These are phyloP conservation scores for Anacardium occidentale DNA, from an alignment of 345 rosid species.

Conservation along the genomic window DNA sequence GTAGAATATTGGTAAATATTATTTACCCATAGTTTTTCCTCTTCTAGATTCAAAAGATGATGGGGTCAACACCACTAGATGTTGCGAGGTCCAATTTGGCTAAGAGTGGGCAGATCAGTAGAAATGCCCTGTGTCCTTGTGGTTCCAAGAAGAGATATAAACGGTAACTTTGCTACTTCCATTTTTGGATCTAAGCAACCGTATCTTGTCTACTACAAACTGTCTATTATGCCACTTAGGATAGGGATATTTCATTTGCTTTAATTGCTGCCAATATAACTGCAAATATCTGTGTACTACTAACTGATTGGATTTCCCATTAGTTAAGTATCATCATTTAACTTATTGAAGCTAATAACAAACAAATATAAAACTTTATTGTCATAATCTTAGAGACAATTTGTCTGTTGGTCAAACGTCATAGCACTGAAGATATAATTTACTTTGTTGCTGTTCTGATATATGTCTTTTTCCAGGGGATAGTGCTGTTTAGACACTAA, in stretches of 20 bases:
- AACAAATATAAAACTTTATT: not conserved
- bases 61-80: constrained; percentile 87
- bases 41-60: constrained; percentile 75
- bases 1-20: not conserved
- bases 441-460: not conserved
- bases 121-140: constrained; percentile 91
- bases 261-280: not conserved
- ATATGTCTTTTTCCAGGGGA: not conserved
- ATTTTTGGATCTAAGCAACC: not conserved
- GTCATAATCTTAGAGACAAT: not conserved
- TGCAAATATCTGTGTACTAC: not conserved
- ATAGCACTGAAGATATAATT: not conserved
- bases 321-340: not conserved
- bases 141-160: constrained; percentile 98
- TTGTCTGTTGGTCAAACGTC: not conserved
- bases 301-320: not conserved
- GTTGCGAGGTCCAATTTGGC: constrained; percentile 84
- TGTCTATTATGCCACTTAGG: not conserved
- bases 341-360: not conserved
- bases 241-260: not conserved
- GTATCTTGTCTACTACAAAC: too few species aligned
- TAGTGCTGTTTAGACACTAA: not conserved
- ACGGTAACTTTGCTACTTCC: constrained; percentile 42
- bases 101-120: constrained; percentile 89
- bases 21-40: constrained; percentile 9